Evolutionary conservation across 192 early-diverging fungal genomes (phyloP).

Genomic region (Mortierella alpina): DNA sequence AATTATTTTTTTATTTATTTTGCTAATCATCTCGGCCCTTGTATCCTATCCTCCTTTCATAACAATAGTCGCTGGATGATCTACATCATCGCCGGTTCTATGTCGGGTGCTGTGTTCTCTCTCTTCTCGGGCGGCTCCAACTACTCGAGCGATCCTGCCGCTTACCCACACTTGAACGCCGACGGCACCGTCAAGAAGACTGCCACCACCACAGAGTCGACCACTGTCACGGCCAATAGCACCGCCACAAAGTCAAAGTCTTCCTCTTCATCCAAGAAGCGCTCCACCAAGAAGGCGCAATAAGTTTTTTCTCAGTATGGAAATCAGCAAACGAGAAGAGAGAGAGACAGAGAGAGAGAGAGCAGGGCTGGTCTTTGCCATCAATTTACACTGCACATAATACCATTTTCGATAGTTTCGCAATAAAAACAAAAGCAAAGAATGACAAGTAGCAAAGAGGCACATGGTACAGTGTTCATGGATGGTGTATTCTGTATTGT

Average conservation of each 20-base stretch:
- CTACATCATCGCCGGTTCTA: constrained; percentile 44
- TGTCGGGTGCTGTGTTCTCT: constrained; percentile 39
- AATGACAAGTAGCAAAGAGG: neutral
- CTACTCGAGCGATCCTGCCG: constrained; percentile 47
- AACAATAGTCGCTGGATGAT: constrained; percentile 27
- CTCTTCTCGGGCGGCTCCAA: constrained; percentile 51
- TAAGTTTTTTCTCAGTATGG: neutral
- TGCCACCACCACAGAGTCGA: neutral
- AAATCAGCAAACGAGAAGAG: neutral
- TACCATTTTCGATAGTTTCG: neutral
- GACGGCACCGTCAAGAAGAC: constrained; percentile 44
- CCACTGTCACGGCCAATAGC: constrained; percentile 6
- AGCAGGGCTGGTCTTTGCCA: neutral
- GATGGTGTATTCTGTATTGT: neutral
- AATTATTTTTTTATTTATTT: neutral
- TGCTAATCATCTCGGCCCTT: neutral
- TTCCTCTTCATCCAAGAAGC: constrained; percentile 45
- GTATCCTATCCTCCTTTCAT: neutral
- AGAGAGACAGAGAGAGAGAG: neutral
- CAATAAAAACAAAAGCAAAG: constrained; percentile 1
- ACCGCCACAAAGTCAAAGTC: constrained; percentile 15
- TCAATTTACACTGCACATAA: neutral
- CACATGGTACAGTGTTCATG: neutral
- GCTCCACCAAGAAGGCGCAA: constrained; percentile 43
- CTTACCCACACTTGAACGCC: constrained; percentile 44